phyloP scores from a whole-genome alignment of 202 grass and related monocot species.

The Setaria italica region DNA sequence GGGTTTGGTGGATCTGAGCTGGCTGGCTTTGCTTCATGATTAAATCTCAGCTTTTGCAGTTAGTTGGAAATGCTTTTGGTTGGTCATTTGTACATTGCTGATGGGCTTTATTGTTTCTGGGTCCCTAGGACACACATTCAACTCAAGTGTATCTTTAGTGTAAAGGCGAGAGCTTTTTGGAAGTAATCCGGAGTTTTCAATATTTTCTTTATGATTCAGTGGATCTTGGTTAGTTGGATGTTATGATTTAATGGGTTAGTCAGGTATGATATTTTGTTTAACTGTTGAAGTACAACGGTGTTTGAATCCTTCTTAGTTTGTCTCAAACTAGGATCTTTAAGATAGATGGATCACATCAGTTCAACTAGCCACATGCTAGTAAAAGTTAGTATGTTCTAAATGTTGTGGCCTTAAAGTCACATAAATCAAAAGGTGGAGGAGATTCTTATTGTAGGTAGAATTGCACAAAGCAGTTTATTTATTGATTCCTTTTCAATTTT shows the following conservation, averaged over 20 bases:
- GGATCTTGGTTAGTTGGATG: background rate
- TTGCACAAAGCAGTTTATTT: background rate
- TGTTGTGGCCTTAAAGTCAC: conserved; percentile 9
- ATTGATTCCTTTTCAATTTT: conserved; percentile 11
- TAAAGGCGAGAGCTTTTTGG: conserved; percentile 33
- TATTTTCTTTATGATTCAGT: background rate
- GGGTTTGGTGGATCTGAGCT: conserved; percentile 42
- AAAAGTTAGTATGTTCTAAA: conserved; percentile 35
- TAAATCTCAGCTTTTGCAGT: conserved; percentile 38
- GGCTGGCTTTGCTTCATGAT: conserved; percentile 28
- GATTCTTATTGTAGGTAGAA: conserved; percentile 23
- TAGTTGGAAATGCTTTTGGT: conserved; percentile 44
- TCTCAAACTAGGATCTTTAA: background rate
- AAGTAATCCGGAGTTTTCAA: background rate
- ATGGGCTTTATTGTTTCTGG: conserved; percentile 31
- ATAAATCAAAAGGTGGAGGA: conserved; percentile 10
- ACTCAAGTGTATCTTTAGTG: conserved; percentile 5
- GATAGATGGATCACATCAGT: background rate
- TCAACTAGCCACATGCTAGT: background rate
- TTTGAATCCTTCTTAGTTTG: too few relatives aligned
- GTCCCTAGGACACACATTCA: background rate
- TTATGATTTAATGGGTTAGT: background rate
- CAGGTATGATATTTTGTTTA: background rate
- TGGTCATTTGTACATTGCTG: conserved; percentile 46
- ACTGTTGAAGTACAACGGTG: conserved; percentile 19